phyloP scores from a whole-genome alignment of 2,329 filamentous ascomycete species.

The Phaeosphaeriaceae sp. region DNA sequence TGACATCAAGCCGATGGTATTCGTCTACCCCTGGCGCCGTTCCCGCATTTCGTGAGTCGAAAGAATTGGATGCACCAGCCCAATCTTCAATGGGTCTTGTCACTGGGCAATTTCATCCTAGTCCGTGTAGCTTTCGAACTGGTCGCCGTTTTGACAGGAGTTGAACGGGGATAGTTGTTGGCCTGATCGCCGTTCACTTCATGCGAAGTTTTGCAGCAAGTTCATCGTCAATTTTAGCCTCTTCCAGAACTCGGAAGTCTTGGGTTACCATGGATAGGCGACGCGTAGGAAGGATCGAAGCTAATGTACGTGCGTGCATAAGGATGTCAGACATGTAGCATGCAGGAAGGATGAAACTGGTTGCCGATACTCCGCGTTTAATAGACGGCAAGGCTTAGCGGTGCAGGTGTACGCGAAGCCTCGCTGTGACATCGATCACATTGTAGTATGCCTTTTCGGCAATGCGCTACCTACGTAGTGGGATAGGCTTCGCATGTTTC shows the following conservation, averaged over 20 bases:
- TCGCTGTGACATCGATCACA: not conserved
- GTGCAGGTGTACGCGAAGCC: not conserved
- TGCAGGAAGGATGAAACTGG: not conserved
- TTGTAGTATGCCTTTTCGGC: not conserved
- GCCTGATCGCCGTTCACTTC: not conserved
- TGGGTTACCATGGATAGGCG: not conserved
- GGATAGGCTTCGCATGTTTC: not conserved
- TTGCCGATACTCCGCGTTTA: not conserved
- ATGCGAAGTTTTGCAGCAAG: not conserved
- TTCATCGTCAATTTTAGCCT: not conserved
- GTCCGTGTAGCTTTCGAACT: not conserved
- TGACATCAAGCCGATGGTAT: not conserved
- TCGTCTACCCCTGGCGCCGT: not conserved
- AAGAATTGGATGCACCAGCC: not conserved
- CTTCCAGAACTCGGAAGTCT: not conserved
- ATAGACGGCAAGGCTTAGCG: not conserved
- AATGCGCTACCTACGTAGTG: not conserved
- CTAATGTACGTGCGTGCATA: not conserved
- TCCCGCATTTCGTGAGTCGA: not conserved
- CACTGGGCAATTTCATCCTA: not conserved
- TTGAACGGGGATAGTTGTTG: not conserved
- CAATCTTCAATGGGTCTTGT: not conserved
- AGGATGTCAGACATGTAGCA: not conserved
- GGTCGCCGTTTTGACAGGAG: not conserved
- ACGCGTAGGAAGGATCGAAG: not conserved